A percentile compares a stretch with the other conserved stretches of the same genome.
Evolutionary conservation across 2,329 filamentous ascomycete species (phyloP).

Genomic region (Alternaria rosae): DNA sequence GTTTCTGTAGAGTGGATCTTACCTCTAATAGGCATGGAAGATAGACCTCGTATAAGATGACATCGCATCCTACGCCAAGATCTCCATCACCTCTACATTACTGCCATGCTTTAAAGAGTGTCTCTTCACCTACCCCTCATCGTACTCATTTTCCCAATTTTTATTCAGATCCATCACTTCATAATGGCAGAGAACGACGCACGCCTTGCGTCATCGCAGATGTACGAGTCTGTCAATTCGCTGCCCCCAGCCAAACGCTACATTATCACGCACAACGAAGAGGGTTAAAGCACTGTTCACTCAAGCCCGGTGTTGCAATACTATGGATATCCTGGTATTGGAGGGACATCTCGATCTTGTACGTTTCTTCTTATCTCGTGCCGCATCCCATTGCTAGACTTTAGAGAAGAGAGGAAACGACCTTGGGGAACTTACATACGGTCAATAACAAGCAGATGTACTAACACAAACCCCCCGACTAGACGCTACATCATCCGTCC

Average conservation of each 20-base stretch:
- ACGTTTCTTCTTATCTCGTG: neutral
- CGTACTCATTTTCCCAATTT: neutral
- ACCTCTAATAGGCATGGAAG: neutral
- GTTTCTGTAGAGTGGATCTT: neutral
- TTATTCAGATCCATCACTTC: neutral
- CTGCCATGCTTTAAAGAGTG: neutral
- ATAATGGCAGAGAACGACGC: slow-evolving; percentile 18
- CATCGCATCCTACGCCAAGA: neutral
- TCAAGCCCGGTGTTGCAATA: slow-evolving; percentile 29
- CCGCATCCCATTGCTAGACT: neutral
- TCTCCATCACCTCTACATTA: neutral
- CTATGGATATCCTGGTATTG: slow-evolving; percentile 2
- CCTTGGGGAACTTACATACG: too few relatives aligned
- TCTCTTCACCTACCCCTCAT: neutral
- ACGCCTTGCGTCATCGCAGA: slow-evolving; percentile 2
- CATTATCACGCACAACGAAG: slow-evolving; percentile 45
- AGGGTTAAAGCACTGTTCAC: slow-evolving; percentile 50
- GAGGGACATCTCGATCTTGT: neutral
- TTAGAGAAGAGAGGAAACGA: too few relatives aligned
- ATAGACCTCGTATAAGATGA: neutral
- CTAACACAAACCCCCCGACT: neutral
- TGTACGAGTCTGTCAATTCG: slow-evolving; percentile 10
- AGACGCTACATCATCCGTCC: slow-evolving; percentile 54
- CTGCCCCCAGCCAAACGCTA: slow-evolving; percentile 43
- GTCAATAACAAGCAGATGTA: too few relatives aligned